Evolutionary conservation across 1,284 basidiomycete species (phyloP), one percentile per base, ranked within the genome.

Genomic region (Sporisorium reilianum): DNA sequence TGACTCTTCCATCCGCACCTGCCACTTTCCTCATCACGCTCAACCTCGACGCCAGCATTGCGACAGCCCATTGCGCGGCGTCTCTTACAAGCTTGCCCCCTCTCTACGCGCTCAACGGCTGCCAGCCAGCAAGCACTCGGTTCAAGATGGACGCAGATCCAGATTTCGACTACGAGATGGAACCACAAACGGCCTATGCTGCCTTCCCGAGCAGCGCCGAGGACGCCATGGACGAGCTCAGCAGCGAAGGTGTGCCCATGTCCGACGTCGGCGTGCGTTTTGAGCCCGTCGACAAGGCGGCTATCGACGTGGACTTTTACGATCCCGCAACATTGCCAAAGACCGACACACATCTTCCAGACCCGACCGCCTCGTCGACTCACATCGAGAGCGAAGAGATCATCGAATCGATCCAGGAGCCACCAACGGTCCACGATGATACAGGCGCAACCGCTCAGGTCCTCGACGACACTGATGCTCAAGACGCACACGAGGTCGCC

Each of bases 131-230:
- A 23, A 54, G 51, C 38, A 42, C 25, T 36, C 16, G 36, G 18
- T 22, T 36, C 56, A 64, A 16, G n/a, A 75, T 69, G 67, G 55
- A 68, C 34, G 54, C 61, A 18, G 50, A 59, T 40, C 42, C 62
- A 8, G 56, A 66, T 20, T 57, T 46, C 34, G 72, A 75, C 40
- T 75, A 75, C 56, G 72, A 75, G 55, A 75, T 75, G 72, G 60
- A 63, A 22, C 59, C 66, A 10, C 52, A 59, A 40, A 49, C 59
- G 28, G 49, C 44, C 2, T 46, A 53, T 11, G 45, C 53, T 18
- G 44, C 22, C 1, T 30, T 41, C 11, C 64, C 48, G 16, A 32
- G 40, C 25, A 58, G 34, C 30, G 41, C 44, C 3, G 65, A 69
- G 34, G 72, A 69, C 30, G 32, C 46, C 18, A 75, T 75, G 67